Percentiles rank a stretch among this genome's conserved stretches.
These are phyloP conservation scores for Aspergillus awamori DNA, from an alignment of 2,329 filamentous ascomycete genomes.

Conservation along the genomic window DNA sequence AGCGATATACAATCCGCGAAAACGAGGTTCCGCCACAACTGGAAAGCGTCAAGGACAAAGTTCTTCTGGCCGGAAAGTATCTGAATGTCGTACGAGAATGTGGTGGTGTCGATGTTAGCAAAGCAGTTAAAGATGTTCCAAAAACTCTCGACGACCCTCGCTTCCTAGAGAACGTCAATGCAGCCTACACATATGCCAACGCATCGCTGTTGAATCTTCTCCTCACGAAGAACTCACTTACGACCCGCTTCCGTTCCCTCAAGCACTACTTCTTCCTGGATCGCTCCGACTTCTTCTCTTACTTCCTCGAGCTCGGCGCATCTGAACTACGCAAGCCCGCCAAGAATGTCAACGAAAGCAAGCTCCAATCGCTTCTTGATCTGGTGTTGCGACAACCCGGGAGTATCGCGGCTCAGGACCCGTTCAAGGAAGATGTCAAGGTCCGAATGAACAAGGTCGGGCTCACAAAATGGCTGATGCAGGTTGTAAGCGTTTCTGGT, in stretches of 20 bases:
- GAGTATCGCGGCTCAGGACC: constrained; percentile 88
- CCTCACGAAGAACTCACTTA: constrained; percentile 87
- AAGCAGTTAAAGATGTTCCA: constrained; percentile 84
- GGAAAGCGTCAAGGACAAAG: constrained; percentile 88
- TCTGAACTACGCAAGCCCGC: constrained; percentile 90
- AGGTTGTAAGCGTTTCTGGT: constrained; percentile 94
- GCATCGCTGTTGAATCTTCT: constrained; percentile 88
- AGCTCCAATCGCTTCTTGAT: constrained; percentile 93
- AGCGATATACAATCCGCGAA: constrained; percentile 91
- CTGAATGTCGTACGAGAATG: constrained; percentile 97
- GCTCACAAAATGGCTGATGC: constrained; percentile 89
- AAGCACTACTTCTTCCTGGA: constrained; percentile 99
- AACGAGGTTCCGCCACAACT: constrained; percentile 90
- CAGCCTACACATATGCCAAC: constrained; percentile 93
- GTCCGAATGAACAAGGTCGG: constrained; percentile 96
- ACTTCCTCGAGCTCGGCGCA: constrained; percentile 89
- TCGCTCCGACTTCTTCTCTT: constrained; percentile 95
- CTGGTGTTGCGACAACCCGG: constrained; percentile 94
- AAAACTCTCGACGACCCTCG: constrained; percentile 86
- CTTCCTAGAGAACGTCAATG: constrained; percentile 95
- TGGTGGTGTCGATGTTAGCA: constrained; percentile 90
- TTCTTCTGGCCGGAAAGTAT: constrained; percentile 93
- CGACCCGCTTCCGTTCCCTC: constrained; percentile 80
- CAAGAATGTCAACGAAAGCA: constrained; percentile 84
- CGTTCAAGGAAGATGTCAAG: constrained; percentile 98